Evolutionary conservation across 371 early-diverging fungal species (phyloP).

Genomic region (Mucor saturninus): DNA sequence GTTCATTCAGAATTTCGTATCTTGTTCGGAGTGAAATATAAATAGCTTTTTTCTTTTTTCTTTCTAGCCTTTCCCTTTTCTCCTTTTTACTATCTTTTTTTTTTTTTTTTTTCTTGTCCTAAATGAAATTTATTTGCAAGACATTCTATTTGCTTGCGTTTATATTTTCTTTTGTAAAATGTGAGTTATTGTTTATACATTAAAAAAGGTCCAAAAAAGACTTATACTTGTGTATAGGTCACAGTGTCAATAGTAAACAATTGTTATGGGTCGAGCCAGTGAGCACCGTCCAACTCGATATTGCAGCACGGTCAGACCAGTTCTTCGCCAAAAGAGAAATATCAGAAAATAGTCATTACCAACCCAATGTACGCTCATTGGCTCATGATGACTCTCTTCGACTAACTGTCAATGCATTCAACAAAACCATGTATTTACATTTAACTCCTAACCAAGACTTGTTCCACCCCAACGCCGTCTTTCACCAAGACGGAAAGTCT

Average conservation of each 20-base stretch:
- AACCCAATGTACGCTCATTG: slow-evolving; percentile 33
- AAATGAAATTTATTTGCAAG: slow-evolving; percentile 1
- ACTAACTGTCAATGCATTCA: slow-evolving; percentile 68
- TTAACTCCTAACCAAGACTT: slow-evolving; percentile 78
- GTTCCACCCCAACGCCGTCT: slow-evolving; percentile 73
- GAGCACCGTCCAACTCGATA: slow-evolving; percentile 32
- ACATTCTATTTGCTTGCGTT: neutral
- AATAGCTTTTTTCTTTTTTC: slow-evolving; percentile 1
- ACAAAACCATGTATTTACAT: slow-evolving; percentile 74
- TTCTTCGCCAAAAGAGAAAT: slow-evolving; percentile 46
- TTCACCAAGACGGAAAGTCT: slow-evolving; percentile 32
- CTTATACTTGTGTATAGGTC: slow-evolving; percentile 8
- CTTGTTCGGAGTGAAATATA: neutral
- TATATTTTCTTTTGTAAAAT: slow-evolving; percentile 6
- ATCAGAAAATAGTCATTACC: slow-evolving; percentile 37
- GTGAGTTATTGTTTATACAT: neutral
- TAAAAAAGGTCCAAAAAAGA: neutral
- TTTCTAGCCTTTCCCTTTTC: neutral
- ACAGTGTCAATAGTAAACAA: slow-evolving; percentile 35
- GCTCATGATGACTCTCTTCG: slow-evolving; percentile 67
- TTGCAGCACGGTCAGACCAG: slow-evolving; percentile 39
- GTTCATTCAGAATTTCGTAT: too few species aligned
- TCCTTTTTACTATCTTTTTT: neutral
- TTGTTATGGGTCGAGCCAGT: slow-evolving; percentile 40
- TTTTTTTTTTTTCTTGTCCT: neutral